Evolutionary conservation across 148 eudicot species (phyloP).

Genomic region (Cornus suecica): DNA sequence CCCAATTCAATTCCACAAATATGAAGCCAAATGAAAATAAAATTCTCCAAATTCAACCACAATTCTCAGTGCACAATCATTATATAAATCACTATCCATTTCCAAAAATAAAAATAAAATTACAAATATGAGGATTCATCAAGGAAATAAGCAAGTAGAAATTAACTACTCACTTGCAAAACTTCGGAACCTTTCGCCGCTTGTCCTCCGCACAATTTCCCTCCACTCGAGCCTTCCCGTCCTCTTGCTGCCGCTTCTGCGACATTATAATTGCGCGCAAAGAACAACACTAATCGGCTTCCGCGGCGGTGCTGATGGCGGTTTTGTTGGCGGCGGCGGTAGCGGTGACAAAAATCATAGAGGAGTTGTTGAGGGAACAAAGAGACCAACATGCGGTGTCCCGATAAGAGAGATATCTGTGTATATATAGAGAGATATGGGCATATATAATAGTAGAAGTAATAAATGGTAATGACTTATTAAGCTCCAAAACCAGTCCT

Average conservation of each 20-base stretch:
- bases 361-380: slow-evolving; percentile 4
- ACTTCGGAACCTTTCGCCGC: slow-evolving; percentile 38
- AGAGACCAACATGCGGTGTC: slow-evolving; percentile 7
- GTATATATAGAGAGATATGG: background rate
- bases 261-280: slow-evolving; percentile 36
- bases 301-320: background rate
- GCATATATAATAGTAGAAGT: background rate
- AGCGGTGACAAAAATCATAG: background rate
- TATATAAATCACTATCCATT: background rate
- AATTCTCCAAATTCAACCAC: slow-evolving; percentile 2
- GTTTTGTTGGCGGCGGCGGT: background rate
- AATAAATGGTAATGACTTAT: slow-evolving; percentile 4
- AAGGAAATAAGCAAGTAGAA: background rate
- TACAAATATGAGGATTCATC: too few relatives aligned
- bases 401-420: background rate
- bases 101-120: too few relatives aligned
- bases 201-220: slow-evolving; percentile 44
- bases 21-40: slow-evolving; percentile 4
- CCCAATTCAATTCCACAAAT: background rate
- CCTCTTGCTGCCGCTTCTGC: slow-evolving; percentile 56
- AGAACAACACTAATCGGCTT: background rate
- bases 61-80: background rate
- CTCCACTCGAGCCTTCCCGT: slow-evolving; percentile 28
- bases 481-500: slow-evolving; percentile 7
- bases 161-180: slow-evolving; percentile 30